Evolutionary conservation across 441 rosid genomes (phyloP).

Genomic region (Brassica hybrid): DNA sequence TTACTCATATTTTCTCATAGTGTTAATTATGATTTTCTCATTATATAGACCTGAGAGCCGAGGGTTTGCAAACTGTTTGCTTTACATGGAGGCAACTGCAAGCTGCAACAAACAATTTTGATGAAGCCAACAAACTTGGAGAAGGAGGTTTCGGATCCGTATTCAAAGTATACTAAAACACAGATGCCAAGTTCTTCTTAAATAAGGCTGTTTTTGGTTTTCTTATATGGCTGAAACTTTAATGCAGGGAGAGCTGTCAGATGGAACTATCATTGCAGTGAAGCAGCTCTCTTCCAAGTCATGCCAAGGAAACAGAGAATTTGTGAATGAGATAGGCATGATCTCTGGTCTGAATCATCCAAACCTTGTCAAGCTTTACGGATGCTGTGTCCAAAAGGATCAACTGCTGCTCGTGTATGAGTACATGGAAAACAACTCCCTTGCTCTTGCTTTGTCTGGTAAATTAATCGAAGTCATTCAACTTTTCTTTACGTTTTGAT

Average conservation of each 20-base stretch:
- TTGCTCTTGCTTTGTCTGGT: too few species aligned
- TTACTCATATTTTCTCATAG: neutral
- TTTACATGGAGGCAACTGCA: neutral
- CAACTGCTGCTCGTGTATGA: conserved; percentile 66
- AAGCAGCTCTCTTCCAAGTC: conserved; percentile 81
- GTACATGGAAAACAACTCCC: conserved; percentile 44
- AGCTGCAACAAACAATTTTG: neutral
- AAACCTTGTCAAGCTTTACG: conserved; percentile 68
- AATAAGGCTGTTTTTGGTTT: neutral
- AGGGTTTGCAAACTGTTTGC: neutral
- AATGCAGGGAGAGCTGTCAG: conserved; percentile 60
- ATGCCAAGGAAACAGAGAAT: conserved; percentile 74
- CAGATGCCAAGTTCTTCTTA: neutral
- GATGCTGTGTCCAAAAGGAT: conserved; percentile 59
- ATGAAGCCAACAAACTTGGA: neutral
- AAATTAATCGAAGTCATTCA: too few species aligned
- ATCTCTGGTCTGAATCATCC: conserved; percentile 69
- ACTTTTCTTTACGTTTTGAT: neutral
- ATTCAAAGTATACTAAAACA: conserved; percentile 55
- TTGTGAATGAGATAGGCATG: conserved; percentile 77
- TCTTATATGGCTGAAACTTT: neutral
- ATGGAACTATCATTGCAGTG: conserved; percentile 70
- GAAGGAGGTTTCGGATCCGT: conserved; percentile 65
- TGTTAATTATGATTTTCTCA: neutral
- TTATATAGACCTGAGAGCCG: neutral